Conservation (phyloP, 106 monocot species). For the Gastrodia elata region DNA sequence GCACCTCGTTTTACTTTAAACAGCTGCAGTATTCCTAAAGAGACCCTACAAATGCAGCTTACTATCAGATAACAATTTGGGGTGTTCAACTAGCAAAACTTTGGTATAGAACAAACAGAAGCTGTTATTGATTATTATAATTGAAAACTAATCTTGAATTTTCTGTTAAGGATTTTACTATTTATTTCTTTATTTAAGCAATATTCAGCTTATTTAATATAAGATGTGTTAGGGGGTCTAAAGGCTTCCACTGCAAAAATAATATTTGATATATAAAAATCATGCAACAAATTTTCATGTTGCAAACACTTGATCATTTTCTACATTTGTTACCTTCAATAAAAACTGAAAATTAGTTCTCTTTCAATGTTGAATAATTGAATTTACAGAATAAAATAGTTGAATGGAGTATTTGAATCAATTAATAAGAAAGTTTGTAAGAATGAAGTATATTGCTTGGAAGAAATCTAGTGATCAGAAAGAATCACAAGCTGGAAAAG, state of each 20-base stretch:
- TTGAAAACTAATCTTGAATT: not conserved
- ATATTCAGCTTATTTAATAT: not conserved
- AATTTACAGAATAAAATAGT: not conserved
- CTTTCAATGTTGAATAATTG: not conserved
- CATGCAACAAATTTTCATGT: not conserved
- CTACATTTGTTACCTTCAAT: not conserved
- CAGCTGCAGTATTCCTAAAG: no score
- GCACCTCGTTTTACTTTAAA: no score
- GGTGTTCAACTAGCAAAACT: no score
- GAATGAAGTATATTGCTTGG: not conserved
- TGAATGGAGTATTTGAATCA: not conserved
- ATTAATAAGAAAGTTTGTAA: not conserved
- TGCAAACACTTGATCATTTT: not conserved
- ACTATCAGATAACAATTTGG: no score
- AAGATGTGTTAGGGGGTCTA: not conserved
- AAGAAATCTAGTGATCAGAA: slow-evolving; percentile 3
- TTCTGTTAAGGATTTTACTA: not conserved
- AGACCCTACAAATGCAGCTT: no score
- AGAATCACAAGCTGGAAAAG: not conserved
- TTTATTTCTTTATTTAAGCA: not conserved
- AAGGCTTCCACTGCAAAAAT: not conserved
- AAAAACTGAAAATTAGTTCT: no score
- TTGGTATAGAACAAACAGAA: no score
- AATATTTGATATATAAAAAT: not conserved
- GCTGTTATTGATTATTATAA: not conserved